Base-by-base conservation (phyloP, 306 rosid species). In the Glycyrrhiza uralensis region DNA sequence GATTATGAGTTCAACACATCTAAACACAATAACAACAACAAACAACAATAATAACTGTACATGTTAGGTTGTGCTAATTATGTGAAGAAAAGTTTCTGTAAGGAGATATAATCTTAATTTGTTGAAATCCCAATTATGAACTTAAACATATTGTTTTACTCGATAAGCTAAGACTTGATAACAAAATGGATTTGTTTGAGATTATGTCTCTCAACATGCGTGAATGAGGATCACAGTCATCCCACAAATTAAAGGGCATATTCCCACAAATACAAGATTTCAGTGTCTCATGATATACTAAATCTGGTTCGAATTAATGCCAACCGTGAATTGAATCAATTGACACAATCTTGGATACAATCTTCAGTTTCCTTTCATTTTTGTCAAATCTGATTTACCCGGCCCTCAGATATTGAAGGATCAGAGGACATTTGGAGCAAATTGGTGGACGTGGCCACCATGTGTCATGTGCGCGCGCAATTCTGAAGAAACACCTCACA, bases 391-490 rank as follows among this genome's bases (percentile, higher is more conserved):
- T 59, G 56, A 19, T 63, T 61, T 14, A 71, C 28, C 76, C 47
- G n/a, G n/a, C n/a, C n/a, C n/a, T n/a, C 8, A 22, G 23, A 64
- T 14, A 42, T 58, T 66, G 59, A 38, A 65, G 3, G 22, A 50
- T 22, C 18, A 15, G 56, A 33, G n/a, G 26, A 24, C 56, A 45
- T 10, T 26, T 56, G 36, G 56, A 46, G 42, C 49, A 55, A 74
- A n/a, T 11, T 35, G 4, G 46, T 11, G 72, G 74, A 71, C 71
- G 73, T 71, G 86, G 75, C 76, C 71, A 76, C 61, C 74, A 80
- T 74, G 32, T 63, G 60, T 79, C n/a, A n/a, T 1, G 32, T 2
- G 2, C 32, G 35, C 35, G 44, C 71, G 29, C 82, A 62, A 69
- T 59, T 77, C 50, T 72, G 62, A 64, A 50, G 74, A 69, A 81